phyloP scores from a whole-genome alignment of 305 asterid species.

The Solanum hybrid region DNA sequence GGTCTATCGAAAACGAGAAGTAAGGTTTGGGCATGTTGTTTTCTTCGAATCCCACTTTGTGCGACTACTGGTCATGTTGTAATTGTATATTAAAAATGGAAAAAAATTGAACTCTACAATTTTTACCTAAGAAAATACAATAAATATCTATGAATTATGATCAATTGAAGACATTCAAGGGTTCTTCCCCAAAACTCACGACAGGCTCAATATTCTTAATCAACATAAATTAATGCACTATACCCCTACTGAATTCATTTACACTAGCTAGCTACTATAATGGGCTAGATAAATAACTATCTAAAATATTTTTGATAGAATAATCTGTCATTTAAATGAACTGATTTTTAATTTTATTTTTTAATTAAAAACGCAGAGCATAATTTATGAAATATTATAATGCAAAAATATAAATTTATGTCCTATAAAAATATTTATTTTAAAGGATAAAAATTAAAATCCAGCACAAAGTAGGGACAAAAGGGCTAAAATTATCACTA shows the following conservation, averaged over 20 bases:
- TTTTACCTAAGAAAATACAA: not conserved
- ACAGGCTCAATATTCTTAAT: not conserved
- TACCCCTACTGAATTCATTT: not conserved
- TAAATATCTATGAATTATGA: not conserved
- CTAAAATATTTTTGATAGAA: not conserved
- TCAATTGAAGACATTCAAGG: not conserved
- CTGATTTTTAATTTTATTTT: too few species aligned
- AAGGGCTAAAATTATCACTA: not conserved
- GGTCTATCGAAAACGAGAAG: not conserved
- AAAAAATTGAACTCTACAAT: not conserved
- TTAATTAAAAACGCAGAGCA: too few species aligned
- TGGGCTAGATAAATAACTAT: not conserved
- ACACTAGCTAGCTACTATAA: not conserved
- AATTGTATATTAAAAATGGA: not conserved
- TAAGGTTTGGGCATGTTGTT: too few species aligned
- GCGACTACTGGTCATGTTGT: not conserved
- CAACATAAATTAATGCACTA: not conserved
- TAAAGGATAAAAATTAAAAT: not conserved
- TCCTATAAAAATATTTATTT: not conserved
- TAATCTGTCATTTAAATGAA: too few species aligned
- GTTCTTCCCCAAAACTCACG: not conserved
- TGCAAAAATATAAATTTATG: not conserved
- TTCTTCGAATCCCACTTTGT: not conserved
- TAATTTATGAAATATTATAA: not conserved
- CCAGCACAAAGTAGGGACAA: not conserved